Evolutionary conservation across 768 basidiomycete genomes (phyloP), one percentile per base, ranked within the genome.

Genomic region (Naematelia aurantialba): DNA sequence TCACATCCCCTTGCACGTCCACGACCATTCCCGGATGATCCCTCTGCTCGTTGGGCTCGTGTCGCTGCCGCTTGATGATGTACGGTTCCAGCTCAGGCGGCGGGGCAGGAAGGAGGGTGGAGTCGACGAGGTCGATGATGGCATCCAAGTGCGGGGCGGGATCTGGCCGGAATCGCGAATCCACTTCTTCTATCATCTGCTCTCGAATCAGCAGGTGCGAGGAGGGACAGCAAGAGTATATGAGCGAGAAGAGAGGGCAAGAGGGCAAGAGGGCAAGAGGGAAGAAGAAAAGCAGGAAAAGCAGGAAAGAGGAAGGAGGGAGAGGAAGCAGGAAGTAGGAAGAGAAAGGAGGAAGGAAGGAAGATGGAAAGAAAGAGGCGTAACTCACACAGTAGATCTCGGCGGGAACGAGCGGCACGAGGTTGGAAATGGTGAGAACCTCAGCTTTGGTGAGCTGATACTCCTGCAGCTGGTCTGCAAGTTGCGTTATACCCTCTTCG

Each of bases 181-280:
- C 89, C 1, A 91, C 78, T 75, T 97, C 92, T 78, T 97, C 93
- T 8, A 97, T 84, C 55, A 94, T 87, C 92, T 96, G 31, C 19
- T n/a, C 39, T 4, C 3, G 11, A 54, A 21, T 54, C 14, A 54
- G 59, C 4, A 30, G 11, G 45, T 8, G 17, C n/a, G n/a, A n/a
- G n/a, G n/a, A n/a, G n/a, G n/a, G n/a, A n/a, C n/a, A n/a, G n/a
- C n/a, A n/a, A n/a, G n/a, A n/a, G n/a, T n/a, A n/a, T n/a, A n/a
- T n/a, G n/a, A n/a, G n/a, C n/a, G n/a, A 44, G 19, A 44, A 44
- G 42, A 19, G 42, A 44, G 42, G 19, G 42, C 12, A 19, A 44
- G 42, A 44, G 42, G 42, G 42, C n/a, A n/a, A n/a, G n/a, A 19
- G 12, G 12, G 19, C 19, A 44, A 44, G 42, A 44, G 12, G 12